Base-by-base conservation (phyloP, 345 rosid species). In the Camelina hispida region DNA sequence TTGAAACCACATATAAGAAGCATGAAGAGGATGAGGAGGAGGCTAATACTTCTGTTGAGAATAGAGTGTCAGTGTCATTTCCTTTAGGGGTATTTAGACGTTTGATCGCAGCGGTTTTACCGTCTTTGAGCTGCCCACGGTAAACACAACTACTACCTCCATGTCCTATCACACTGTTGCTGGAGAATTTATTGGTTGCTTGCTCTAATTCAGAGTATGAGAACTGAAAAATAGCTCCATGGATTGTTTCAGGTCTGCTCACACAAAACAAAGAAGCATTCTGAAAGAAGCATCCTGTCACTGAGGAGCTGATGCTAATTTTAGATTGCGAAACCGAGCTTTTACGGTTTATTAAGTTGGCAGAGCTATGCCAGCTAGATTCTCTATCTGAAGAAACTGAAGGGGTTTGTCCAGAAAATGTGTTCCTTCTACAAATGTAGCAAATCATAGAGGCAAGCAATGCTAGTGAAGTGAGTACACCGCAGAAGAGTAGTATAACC, bases 111-210 rank as follows among this genome's bases (percentile, higher is more conserved):
- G 93, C 91, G 53, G 74, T 85, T 82, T 82, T 90, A 60, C 93
- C 97, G 52, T 88, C 93, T 81, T 69, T 87, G 40, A 95, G 97
- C 85, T 84, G 88, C 30, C 97, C 99, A 22, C 81, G 87, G 69
- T 90, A 95, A 4, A 92, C 99, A 28, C 82, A 84, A 72, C 99
- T 92, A 81, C 96, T 87, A 81, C 97, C 97, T 16, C 99, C 97
- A 28, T 84, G 88, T 62, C 97, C 99, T 78, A 92, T 85, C 9
- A 90, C 81, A 66, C 77, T 90, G 69, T 86, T 83, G 83, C 75
- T 73, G 58, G 93, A 87, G 81, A 95, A 95, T 69, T 86, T 90
- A 59, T 87, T 60, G 14, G 97, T 95, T 69, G 96, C 94, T 76
- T 76, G 59, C 74, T 89, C 94, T 84, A 92, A 69, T 66, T 88